phyloP scores from a whole-genome alignment of 148 eudicot genomes.

The Camellia granthamiana region DNA sequence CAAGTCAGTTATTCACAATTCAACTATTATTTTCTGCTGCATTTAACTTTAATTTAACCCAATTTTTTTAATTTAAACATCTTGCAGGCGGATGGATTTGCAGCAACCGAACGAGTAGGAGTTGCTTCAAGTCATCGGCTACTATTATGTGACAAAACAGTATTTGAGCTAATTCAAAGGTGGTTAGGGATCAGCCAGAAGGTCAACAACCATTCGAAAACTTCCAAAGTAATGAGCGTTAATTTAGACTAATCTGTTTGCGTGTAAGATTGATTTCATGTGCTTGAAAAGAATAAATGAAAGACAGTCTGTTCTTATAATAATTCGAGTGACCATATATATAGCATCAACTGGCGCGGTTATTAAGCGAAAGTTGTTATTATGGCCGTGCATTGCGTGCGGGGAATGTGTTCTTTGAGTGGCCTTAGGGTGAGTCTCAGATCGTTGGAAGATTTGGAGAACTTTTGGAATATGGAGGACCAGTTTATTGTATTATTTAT shows the following conservation, averaged over 20 bases:
- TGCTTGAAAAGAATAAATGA: not conserved
- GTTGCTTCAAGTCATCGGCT: slow-evolving; percentile 58
- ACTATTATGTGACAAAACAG: slow-evolving; percentile 52
- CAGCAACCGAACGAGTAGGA: slow-evolving; percentile 67
- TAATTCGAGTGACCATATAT: no score
- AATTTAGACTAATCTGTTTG: not conserved
- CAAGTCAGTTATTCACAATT: not conserved
- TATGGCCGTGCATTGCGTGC: no score
- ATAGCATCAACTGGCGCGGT: no score
- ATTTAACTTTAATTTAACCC: not conserved
- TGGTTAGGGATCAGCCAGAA: slow-evolving; percentile 61
- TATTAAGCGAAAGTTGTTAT: no score
- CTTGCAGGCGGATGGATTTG: slow-evolving; percentile 75
- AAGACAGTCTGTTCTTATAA: no score
- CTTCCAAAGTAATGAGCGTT: slow-evolving; percentile 61
- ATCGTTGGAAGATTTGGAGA: no score
- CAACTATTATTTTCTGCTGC: not conserved
- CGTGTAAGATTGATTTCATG: not conserved
- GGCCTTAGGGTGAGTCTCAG: no score
- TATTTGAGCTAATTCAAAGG: slow-evolving; percentile 53
- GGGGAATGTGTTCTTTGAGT: no score
- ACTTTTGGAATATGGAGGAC: no score
- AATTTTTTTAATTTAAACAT: not conserved
- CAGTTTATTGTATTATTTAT: no score
- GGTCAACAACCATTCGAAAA: slow-evolving; percentile 25